These are phyloP conservation scores for Antrodiella citrinella DNA, from an alignment of 768 basidiomycete genomes.

Conservation along the genomic window DNA sequence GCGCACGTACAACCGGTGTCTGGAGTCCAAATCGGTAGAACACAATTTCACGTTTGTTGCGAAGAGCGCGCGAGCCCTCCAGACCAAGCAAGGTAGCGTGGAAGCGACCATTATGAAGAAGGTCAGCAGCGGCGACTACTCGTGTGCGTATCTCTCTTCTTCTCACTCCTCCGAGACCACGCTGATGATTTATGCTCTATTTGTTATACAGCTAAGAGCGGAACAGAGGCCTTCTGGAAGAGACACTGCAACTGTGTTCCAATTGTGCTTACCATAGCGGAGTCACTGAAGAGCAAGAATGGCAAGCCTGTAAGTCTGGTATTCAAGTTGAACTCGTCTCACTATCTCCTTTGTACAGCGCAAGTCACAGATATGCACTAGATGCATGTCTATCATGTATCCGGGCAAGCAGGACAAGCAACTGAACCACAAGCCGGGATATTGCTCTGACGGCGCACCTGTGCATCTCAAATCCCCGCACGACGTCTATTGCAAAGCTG, in stretches of 20 bases:
- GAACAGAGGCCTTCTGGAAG: too few species aligned
- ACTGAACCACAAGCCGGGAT: conserved; percentile 8
- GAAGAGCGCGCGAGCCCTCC: background rate
- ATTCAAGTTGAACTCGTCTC: too few species aligned
- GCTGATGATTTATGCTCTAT: too few species aligned
- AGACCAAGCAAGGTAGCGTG: background rate
- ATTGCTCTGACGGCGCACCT: conserved; percentile 11
- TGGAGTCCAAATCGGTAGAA: background rate
- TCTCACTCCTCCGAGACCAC: too few species aligned
- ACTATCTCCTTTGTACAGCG: conserved; percentile 1
- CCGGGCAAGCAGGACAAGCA: background rate
- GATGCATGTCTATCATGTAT: conserved; percentile 11
- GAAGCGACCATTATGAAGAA: background rate
- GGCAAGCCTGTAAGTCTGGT: too few species aligned
- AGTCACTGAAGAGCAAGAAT: background rate
- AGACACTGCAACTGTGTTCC: too few species aligned
- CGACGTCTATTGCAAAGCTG: background rate
- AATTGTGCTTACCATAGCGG: background rate
- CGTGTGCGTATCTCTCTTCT: background rate
- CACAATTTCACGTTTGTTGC: background rate
- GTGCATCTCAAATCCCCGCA: background rate
- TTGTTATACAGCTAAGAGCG: too few species aligned
- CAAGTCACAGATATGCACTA: conserved; percentile 5
- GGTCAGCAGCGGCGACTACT: background rate
- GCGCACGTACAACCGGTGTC: conserved; percentile 6